A percentile compares a stretch with the other conserved stretches of the same genome.
These are phyloP conservation scores for Microthlaspi erraticum DNA, from an alignment of 345 rosid species.

Conservation along the genomic window DNA sequence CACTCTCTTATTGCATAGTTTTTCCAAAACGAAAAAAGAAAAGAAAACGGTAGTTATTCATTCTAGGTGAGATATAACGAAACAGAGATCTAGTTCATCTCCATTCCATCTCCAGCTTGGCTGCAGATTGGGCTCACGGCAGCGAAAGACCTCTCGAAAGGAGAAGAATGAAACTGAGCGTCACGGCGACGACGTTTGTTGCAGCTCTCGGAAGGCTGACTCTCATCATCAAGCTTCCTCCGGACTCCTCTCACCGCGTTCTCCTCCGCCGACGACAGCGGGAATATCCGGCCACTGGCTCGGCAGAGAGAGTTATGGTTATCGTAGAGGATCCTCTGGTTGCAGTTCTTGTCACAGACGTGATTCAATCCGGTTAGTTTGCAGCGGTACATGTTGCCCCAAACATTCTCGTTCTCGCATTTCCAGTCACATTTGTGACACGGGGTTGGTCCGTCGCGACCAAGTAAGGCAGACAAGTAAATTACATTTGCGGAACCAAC, in stretches of 20 bases:
- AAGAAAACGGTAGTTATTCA: constrained; percentile 18
- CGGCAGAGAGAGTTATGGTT: constrained; percentile 90
- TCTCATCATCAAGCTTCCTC: constrained; percentile 91
- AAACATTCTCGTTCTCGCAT: constrained; percentile 82
- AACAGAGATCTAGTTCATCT: constrained; percentile 57
- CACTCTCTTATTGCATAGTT: constrained; percentile 50
- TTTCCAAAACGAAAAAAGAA: constrained; percentile 34
- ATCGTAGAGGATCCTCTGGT: constrained; percentile 93
- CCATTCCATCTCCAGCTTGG: constrained; percentile 97
- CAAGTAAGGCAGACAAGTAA: constrained; percentile 77
- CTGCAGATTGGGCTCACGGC: constrained; percentile 84
- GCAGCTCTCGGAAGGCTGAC: constrained; percentile 66
- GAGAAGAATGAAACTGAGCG: constrained; percentile 53
- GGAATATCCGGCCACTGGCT: constrained; percentile 77
- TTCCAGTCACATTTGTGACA: constrained; percentile 91
- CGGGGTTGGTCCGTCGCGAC: constrained; percentile 58
- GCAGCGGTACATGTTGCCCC: constrained; percentile 91
- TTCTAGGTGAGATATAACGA: constrained; percentile 24
- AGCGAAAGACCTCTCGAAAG: constrained; percentile 86
- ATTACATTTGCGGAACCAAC: constrained; percentile 72
- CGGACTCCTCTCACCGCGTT: constrained; percentile 89
- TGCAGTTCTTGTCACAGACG: constrained; percentile 97
- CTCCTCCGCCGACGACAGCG: constrained; percentile 74
- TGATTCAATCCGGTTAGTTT: constrained; percentile 84
- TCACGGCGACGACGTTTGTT: constrained; percentile 77